phyloP scores from a whole-genome alignment of 2,329 filamentous ascomycete species.

The Samsoniella hepiali region DNA sequence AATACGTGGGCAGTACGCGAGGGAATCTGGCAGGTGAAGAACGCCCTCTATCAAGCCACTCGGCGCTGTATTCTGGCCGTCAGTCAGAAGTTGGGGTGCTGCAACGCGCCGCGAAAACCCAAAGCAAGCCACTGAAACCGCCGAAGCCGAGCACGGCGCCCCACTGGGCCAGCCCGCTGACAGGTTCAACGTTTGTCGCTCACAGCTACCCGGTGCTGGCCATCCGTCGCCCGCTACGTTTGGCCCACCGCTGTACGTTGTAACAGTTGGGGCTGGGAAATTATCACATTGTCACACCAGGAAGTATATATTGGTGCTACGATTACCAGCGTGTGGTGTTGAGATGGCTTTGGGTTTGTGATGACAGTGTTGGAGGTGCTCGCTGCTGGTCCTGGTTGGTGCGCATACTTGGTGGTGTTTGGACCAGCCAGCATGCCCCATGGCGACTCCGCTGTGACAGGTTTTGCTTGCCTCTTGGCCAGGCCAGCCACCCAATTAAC shows the following conservation, averaged over 20 bases:
- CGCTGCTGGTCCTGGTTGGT: neutral
- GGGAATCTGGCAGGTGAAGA: neutral
- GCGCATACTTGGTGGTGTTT: neutral
- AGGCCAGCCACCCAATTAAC: neutral
- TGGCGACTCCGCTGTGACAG: slow-evolving; percentile 6
- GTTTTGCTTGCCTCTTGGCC: neutral
- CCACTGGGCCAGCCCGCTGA: neutral
- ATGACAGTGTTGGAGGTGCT: neutral
- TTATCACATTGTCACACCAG: too few relatives aligned
- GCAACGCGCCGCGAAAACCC: neutral
- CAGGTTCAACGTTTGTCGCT: slow-evolving; percentile 3
- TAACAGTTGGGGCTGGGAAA: too few relatives aligned
- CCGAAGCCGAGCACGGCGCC: neutral
- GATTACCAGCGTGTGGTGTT: too few relatives aligned
- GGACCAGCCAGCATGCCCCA: neutral
- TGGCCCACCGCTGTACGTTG: too few relatives aligned
- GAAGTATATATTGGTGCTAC: too few relatives aligned
- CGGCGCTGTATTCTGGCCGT: neutral
- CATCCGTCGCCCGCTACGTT: neutral
- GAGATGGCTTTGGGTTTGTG: neutral
- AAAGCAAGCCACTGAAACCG: neutral
- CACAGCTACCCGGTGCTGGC: neutral
- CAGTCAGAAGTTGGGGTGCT: too few relatives aligned
- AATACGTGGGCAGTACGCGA: neutral
- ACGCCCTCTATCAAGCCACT: neutral